A percentile compares a stretch with the other conserved stretches of the same genome.
Evolutionary conservation across 192 early-diverging fungal species (phyloP).

Genomic region (Backusella liffmaniae): DNA sequence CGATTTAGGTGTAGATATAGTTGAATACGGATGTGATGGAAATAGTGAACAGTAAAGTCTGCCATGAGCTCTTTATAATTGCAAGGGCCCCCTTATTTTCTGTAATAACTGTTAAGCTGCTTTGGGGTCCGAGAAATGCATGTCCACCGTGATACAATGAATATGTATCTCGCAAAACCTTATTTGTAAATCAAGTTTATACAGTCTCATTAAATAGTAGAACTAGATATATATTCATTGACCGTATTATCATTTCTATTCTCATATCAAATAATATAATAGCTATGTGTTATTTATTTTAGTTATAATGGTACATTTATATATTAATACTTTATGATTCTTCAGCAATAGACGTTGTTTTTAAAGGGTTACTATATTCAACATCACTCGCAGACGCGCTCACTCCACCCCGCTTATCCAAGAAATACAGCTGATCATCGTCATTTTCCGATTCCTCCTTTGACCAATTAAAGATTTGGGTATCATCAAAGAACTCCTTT

Average conservation of each 20-base stretch:
- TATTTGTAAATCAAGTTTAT: neutral
- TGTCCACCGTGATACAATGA: neutral
- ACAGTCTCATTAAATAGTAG: too few relatives aligned
- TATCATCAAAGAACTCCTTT: constrained; percentile 50
- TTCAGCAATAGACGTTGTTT: neutral
- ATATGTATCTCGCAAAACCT: neutral
- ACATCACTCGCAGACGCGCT: constrained; percentile 11
- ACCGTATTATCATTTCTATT: too few relatives aligned
- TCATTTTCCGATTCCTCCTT: constrained; percentile 45
- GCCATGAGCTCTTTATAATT: neutral
- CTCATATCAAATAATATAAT: too few relatives aligned
- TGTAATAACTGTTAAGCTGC: neutral
- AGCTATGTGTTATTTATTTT: neutral
- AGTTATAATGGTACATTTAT: neutral
- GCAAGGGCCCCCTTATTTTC: neutral
- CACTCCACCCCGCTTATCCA: constrained; percentile 34
- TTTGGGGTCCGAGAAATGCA: neutral
- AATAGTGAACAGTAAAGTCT: neutral
- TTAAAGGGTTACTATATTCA: neutral
- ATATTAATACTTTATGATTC: neutral
- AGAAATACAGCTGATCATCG: constrained; percentile 53
- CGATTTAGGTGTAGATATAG: too few relatives aligned
- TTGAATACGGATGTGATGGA: neutral
- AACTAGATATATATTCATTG: too few relatives aligned
- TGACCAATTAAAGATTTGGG: constrained; percentile 55